Conservation (phyloP, 257 asterid species). For the Ocimum tenuiflorum region DNA sequence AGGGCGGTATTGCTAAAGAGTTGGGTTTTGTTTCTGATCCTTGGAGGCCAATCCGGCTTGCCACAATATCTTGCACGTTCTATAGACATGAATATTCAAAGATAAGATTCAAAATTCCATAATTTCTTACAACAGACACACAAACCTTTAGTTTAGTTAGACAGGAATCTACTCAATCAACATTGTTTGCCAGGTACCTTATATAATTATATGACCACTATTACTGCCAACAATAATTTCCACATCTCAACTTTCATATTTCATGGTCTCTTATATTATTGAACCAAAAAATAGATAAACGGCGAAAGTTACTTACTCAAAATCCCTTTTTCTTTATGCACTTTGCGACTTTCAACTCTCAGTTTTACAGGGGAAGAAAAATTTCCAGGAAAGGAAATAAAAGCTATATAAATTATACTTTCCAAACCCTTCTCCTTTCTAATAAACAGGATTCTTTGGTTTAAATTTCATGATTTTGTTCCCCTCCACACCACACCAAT, state of each 20-base stretch:
- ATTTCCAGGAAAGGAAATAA: no score
- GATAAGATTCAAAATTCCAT: conserved; percentile 3
- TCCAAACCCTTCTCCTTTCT: conserved; percentile 9
- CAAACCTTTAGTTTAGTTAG: conserved; percentile 5
- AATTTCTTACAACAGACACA: conserved; percentile 1
- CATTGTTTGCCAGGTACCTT: neutral
- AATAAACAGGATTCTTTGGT: conserved; percentile 3
- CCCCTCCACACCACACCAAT: neutral
- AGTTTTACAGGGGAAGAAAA: neutral
- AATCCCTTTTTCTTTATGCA: neutral
- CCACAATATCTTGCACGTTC: conserved; percentile 34
- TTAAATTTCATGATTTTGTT: neutral
- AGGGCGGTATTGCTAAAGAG: conserved; percentile 62
- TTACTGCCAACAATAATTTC: neutral
- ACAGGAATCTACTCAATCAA: neutral
- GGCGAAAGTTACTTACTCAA: neutral
- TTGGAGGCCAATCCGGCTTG: conserved; percentile 26
- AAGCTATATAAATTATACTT: conserved; percentile 1
- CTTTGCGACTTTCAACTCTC: conserved; percentile 2
- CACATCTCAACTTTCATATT: no score
- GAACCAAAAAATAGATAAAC: neutral
- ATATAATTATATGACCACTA: conserved; percentile 1
- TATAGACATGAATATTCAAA: conserved; percentile 12
- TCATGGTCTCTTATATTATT: no score
- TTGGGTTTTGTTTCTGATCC: conserved; percentile 39